phyloP scores from a whole-genome alignment of 2,329 filamentous ascomycete genomes.

The Septoria linicola region DNA sequence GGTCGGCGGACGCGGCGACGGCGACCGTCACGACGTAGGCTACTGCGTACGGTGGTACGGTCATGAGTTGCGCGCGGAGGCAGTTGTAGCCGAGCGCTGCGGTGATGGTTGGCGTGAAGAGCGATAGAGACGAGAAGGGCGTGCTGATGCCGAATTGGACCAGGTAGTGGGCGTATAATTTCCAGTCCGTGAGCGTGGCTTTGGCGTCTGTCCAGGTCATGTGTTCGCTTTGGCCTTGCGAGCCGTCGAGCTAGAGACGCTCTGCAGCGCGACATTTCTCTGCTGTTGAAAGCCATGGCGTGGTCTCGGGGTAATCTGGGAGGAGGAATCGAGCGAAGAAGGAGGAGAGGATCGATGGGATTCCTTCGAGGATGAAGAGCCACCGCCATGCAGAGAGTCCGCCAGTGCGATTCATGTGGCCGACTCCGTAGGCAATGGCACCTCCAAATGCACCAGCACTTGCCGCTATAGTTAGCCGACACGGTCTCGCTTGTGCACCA shows the following conservation, averaged over 20 bases:
- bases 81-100: constrained; percentile 61
- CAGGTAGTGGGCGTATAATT: constrained; percentile 54
- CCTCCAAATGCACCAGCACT: constrained; percentile 40
- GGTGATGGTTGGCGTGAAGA: constrained; percentile 51
- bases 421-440: constrained; percentile 47
- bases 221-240: constrained; percentile 41
- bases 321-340: constrained; percentile 55
- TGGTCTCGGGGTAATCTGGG: constrained; percentile 53
- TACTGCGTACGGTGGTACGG: constrained; percentile 36
- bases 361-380: constrained; percentile 68
- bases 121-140: constrained; percentile 30
- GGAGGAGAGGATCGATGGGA: constrained; percentile 52
- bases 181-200: constrained; percentile 50
- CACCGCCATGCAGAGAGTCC: constrained; percentile 65
- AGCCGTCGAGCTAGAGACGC: constrained; percentile 46
- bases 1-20: constrained; percentile 59
- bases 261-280: constrained; percentile 47
- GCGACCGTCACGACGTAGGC: constrained; percentile 48
- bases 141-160: constrained; percentile 52
- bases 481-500: no score
- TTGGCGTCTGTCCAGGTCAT: constrained; percentile 53
- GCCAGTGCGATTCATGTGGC: constrained; percentile 55
- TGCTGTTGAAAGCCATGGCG: constrained; percentile 42
- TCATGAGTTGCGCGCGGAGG: constrained; percentile 46
- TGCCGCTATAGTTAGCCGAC: no score